Percentiles rank a stretch among this genome's conserved stretches.
These are phyloP conservation scores for Pneumocystis carinii DNA, from an alignment of 1,139 yeast species.

Conservation along the genomic window DNA sequence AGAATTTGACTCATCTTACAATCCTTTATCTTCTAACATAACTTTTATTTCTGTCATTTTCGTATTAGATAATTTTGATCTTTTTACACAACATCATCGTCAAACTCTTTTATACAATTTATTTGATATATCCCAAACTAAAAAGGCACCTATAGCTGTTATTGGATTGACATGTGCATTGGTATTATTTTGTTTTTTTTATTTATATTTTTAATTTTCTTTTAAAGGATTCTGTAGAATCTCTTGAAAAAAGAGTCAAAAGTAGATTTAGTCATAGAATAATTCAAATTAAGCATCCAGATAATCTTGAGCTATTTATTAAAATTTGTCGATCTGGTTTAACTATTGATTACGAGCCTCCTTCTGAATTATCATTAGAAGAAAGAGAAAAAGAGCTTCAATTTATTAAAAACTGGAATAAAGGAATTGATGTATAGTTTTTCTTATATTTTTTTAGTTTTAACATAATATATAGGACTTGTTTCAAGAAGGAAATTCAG, in stretches of 20 bases:
- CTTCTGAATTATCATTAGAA: conserved; percentile 9
- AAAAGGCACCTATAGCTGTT: conserved; percentile 60
- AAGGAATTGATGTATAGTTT: conserved; percentile 24
- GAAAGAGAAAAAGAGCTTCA: conserved; percentile 12
- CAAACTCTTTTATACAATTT: conserved; percentile 77
- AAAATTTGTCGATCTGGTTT: conserved; percentile 22
- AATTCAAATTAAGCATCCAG: conserved; percentile 42
- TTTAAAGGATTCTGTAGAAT: conserved; percentile 41
- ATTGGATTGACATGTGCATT: conserved; percentile 45
- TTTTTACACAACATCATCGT: conserved; percentile 52
- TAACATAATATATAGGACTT: background rate
- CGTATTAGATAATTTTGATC: conserved; percentile 72
- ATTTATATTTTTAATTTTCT: background rate
- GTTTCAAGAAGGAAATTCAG: background rate
- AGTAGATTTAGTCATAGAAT: conserved; percentile 77
- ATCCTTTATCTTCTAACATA: conserved; percentile 11
- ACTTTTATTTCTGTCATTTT: conserved; percentile 46
- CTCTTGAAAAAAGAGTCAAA: conserved; percentile 78
- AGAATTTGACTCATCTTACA: conserved; percentile 16
- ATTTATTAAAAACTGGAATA: conserved; percentile 39
- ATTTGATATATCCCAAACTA: conserved; percentile 66
- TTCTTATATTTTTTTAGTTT: background rate
- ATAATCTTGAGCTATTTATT: conserved; percentile 24
- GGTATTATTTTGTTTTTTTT: background rate
- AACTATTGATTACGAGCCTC: conserved; percentile 18